These are phyloP conservation scores for Batrachochytrium dendrobatidis DNA, from an alignment of 371 early-diverging fungal genomes.

Conservation along the genomic window DNA sequence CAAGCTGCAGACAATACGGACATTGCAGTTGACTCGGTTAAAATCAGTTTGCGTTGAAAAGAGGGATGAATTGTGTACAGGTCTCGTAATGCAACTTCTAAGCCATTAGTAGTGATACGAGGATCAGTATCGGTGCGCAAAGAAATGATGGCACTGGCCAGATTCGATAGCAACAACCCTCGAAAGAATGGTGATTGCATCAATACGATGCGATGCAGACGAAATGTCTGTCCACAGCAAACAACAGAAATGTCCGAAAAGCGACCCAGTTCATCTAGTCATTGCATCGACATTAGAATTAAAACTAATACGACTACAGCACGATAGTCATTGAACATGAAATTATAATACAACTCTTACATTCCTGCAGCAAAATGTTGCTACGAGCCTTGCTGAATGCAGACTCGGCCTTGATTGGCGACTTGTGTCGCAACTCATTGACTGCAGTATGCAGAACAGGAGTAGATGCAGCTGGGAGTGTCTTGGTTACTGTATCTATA, in stretches of 20 bases:
- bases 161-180: constrained; percentile 9
- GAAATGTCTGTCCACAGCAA: constrained; percentile 13
- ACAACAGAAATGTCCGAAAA: constrained; percentile 23
- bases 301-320: too few relatives aligned
- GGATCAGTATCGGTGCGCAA: not conserved
- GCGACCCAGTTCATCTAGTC: constrained; percentile 10
- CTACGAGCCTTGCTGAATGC: too few relatives aligned
- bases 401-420: too few relatives aligned
- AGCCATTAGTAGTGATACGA: not conserved
- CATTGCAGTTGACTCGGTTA: constrained; percentile 11
- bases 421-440: too few relatives aligned
- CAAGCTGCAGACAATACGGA: constrained; percentile 27
- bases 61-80: constrained; percentile 17
- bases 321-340: too few relatives aligned
- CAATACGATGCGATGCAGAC: constrained; percentile 23
- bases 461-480: too few relatives aligned
- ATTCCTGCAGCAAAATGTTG: too few relatives aligned
- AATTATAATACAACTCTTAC: too few relatives aligned
- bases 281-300: too few relatives aligned
- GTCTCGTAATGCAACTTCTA: constrained; percentile 20
- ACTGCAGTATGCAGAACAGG: too few relatives aligned
- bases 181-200: constrained; percentile 24
- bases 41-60: constrained; percentile 3
- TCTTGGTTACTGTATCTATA: too few relatives aligned
- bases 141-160: not conserved